Base-by-base conservation (phyloP, 2,329 filamentous ascomycete species). In the Boeremia exigua region DNA sequence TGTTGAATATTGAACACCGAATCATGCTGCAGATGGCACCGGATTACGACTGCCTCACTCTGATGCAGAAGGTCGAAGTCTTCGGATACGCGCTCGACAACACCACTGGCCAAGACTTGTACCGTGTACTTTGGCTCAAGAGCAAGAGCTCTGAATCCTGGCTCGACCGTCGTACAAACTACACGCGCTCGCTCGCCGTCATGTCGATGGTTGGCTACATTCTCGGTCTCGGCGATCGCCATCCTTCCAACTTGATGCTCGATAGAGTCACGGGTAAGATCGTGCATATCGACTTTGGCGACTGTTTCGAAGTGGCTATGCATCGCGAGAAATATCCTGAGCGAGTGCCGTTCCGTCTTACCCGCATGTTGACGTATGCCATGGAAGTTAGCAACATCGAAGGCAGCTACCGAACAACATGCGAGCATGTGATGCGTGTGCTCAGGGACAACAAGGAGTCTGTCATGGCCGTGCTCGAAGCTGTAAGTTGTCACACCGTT, bases 201-300 rank as follows among this genome's bases (percentile, higher is more conserved):
- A 99, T 99, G 95, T 97, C 92, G n/a, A 99, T 99, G 92, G 95
- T 98, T n/a, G 95, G 95, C 61, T 99, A 99, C 76, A 98, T 99
- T 62, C 86, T 99, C 19, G 96, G 95, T 57, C 82, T 99, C 12
- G 95, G 95, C 50, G 95, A 99, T 79, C 88, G 96, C 43, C 95
- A 99, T 78, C 96, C 96, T 33, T 97, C 92, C 58, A 99, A 99
- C 76, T 80, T 99, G 70, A 96, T 99, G 89, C 88, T 99, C 36
- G 95, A 99, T 76, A 89, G 92, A 34, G 87, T 96, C 58, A 98
- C 94, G 1, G 95, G 95, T 72, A 96, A 96, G 80, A 95, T 99
- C 60, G 89, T 99, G 63, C 95, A 99, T 74, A 98, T 99, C 67
- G 95, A 99, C 81, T 99, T 99, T 70, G 96, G 95, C 67, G 95